A percentile compares a stretch with the other conserved stretches of the same genome.
Conservation (phyloP, 2,329 filamentous ascomycete genomes). For the Aureobasidium zeae region DNA sequence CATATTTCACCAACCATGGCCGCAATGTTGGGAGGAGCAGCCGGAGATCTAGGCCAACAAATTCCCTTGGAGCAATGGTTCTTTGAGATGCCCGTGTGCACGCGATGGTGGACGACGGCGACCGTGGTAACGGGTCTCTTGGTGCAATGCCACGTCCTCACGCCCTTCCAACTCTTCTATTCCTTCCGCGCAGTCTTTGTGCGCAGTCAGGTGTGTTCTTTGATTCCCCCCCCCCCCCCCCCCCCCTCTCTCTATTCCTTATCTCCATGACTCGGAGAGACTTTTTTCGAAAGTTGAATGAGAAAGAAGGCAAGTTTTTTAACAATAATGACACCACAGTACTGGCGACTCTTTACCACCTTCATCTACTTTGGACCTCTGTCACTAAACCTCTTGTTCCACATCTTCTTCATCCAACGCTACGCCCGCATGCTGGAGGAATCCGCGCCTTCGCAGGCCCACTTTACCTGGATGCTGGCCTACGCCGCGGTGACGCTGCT, state of each 20-base stretch:
- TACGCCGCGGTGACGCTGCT: conserved; percentile 77
- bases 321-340: conserved; percentile 44
- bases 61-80: conserved; percentile 95
- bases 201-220: conserved; percentile 67
- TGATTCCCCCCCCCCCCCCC: conserved; percentile 6
- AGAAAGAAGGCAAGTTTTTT: background rate
- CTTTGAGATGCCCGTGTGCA: conserved; percentile 96
- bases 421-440: conserved; percentile 94
- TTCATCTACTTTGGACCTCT: conserved; percentile 97
- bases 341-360: conserved; percentile 91
- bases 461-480: conserved; percentile 88
- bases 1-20: too few species aligned
- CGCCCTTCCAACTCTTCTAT: conserved; percentile 93
- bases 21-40: conserved; percentile 34
- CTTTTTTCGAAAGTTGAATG: too few species aligned
- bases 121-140: conserved; percentile 79
- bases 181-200: conserved; percentile 85
- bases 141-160: conserved; percentile 87
- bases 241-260: conserved; percentile 5
- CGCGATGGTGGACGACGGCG: conserved; percentile 91
- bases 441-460: conserved; percentile 82
- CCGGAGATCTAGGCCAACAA: conserved; percentile 37
- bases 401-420: conserved; percentile 95
- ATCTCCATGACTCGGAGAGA: background rate
- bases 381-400: conserved; percentile 88